Conservation (phyloP, 2,329 filamentous ascomycete species). For the Aspergillus persii region DNA sequence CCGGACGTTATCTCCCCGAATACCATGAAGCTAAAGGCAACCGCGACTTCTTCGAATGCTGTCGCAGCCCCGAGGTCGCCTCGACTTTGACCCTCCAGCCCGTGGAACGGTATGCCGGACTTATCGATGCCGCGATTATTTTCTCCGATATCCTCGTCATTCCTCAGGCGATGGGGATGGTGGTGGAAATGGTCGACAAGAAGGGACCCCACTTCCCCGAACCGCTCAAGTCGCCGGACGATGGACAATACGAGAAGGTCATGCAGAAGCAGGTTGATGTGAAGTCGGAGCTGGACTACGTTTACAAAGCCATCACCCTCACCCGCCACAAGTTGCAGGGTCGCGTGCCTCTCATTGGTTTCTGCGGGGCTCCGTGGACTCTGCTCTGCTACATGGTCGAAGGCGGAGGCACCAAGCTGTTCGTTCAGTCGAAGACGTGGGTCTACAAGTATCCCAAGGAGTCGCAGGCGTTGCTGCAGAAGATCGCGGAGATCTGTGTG, state of each 20-base stretch:
- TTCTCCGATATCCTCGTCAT: constrained; percentile 98
- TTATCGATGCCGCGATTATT: constrained; percentile 96
- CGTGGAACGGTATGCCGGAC: constrained; percentile 82
- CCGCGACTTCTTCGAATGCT: constrained; percentile 97
- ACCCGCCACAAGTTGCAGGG: constrained; percentile 85
- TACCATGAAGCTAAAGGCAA: constrained; percentile 92
- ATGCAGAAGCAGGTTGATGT: constrained; percentile 80
- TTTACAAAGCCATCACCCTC: constrained; percentile 91
- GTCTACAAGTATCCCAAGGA: constrained; percentile 84
- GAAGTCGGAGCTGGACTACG: constrained; percentile 80
- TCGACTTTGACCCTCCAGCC: constrained; percentile 93
- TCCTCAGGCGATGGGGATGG: constrained; percentile 96
- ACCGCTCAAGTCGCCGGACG: constrained; percentile 74
- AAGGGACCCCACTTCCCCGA: constrained; percentile 93
- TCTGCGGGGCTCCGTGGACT: constrained; percentile 96
- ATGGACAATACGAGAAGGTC: constrained; percentile 77
- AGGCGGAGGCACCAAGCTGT: constrained; percentile 92
- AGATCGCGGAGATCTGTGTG: constrained; percentile 91
- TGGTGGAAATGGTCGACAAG: constrained; percentile 97
- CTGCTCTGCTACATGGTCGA: constrained; percentile 99
- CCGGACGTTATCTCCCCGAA: constrained; percentile 94
- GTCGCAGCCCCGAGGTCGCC: constrained; percentile 85
- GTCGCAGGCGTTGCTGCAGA: constrained; percentile 77
- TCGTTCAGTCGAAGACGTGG: constrained; percentile 94
- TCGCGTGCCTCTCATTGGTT: constrained; percentile 88